Conservation (phyloP, 2,329 filamentous ascomycete genomes). For the Alternaria consortialis region DNA sequence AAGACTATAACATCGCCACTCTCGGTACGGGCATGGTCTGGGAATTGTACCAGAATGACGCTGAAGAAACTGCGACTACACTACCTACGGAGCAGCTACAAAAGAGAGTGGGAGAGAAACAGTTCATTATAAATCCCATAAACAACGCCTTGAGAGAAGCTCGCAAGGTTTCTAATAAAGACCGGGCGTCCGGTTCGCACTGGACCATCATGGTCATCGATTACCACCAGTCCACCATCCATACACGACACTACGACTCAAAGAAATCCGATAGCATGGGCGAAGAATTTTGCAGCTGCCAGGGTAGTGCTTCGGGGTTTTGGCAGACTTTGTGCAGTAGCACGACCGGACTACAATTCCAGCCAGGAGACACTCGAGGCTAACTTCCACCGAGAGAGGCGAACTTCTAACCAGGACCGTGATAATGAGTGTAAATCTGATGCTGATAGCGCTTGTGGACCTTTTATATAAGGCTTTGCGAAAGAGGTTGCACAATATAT, state of each 20-base stretch:
- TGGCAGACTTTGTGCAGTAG: not conserved
- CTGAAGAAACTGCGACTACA: not conserved
- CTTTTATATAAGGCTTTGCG: constrained; percentile 5
- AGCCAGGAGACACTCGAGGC: not conserved
- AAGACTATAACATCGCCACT: constrained; percentile 1
- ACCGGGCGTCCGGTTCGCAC: not conserved
- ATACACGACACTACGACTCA: constrained; percentile 4
- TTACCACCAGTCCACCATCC: not conserved
- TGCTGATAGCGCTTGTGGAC: not conserved
- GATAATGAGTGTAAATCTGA: not conserved
- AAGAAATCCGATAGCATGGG: not conserved
- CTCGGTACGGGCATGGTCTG: not conserved
- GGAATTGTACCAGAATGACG: not conserved
- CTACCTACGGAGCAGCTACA: not conserved
- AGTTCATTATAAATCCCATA: not conserved
- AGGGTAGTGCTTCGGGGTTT: not conserved
- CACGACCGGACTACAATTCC: not conserved
- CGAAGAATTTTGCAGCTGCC: not conserved
- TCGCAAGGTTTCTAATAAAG: too few relatives aligned
- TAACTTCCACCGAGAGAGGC: not conserved
- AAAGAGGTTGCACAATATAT: constrained; percentile 9
- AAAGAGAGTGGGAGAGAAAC: not conserved
- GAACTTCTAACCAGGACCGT: not conserved
- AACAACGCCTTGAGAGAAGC: not conserved
- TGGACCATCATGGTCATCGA: constrained; percentile 7